Conservation (phyloP, 192 early-diverging fungal species). For the Coemansia aciculifera region DNA sequence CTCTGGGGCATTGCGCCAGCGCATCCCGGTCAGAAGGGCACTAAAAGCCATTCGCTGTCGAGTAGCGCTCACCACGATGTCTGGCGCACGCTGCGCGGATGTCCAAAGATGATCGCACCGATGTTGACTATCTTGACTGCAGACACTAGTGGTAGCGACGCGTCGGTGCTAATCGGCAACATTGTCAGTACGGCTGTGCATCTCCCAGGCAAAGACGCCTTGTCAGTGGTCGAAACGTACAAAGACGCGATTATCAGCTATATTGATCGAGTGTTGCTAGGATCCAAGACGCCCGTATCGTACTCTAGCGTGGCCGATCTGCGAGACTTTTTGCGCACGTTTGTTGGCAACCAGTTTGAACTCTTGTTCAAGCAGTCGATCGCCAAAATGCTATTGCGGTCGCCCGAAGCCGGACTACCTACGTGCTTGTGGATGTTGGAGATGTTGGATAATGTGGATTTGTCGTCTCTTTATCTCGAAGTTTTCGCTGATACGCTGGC, state of each 20-base stretch:
- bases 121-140: constrained; percentile 55
- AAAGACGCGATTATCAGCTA: constrained; percentile 42
- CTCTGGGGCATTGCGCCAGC: constrained; percentile 62
- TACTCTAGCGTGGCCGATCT: constrained; percentile 47
- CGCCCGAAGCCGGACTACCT: constrained; percentile 77
- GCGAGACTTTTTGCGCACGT: constrained; percentile 61
- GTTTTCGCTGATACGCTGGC: constrained; percentile 58
- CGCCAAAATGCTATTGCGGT: constrained; percentile 78
- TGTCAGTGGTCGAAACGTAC: constrained; percentile 33
- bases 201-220: constrained; percentile 30
- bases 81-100: constrained; percentile 53
- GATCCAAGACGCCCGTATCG: constrained; percentile 23
- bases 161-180: constrained; percentile 64
- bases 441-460: constrained; percentile 55
- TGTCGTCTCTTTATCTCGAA: constrained; percentile 63
- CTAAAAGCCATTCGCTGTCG: constrained; percentile 39
- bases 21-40: not conserved
- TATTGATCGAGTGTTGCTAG: constrained; percentile 25
- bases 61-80: constrained; percentile 41
- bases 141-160: constrained; percentile 43
- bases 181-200: constrained; percentile 60
- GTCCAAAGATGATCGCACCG: constrained; percentile 32
- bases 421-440: constrained; percentile 64
- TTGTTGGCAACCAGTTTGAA: constrained; percentile 59
- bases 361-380: constrained; percentile 62